Conservation (phyloP, 1,284 basidiomycete genomes). For the Pyrrhoderma lamaoense region DNA sequence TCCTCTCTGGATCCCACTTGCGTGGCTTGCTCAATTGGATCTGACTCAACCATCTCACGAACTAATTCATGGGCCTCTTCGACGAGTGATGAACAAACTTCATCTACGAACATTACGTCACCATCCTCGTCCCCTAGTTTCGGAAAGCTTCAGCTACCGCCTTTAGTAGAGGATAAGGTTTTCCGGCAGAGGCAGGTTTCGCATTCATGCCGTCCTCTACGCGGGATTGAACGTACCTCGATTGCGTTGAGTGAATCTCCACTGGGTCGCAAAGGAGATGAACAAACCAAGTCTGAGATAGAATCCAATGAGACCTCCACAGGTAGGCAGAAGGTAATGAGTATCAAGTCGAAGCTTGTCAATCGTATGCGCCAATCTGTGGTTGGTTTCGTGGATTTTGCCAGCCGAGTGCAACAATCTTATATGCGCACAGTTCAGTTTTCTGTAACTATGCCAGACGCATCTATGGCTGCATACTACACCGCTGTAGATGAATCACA, state of each 20-base stretch:
- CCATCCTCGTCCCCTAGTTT: conserved; percentile 34
- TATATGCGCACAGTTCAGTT: conserved; percentile 17
- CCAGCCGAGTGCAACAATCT: conserved; percentile 15
- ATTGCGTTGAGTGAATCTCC: conserved; percentile 21
- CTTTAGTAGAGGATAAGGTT: conserved; percentile 6
- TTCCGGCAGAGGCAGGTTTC: not conserved
- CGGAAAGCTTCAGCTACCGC: conserved; percentile 34
- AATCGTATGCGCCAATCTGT: conserved; percentile 14
- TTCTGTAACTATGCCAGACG: not conserved
- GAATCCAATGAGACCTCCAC: not conserved
- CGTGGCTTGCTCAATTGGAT: conserved; percentile 24
- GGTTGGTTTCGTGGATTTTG: conserved; percentile 13
- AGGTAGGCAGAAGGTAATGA: not conserved
- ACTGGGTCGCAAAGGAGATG: conserved; percentile 1
- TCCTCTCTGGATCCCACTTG: conserved; percentile 25
- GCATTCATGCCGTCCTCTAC: conserved; percentile 11
- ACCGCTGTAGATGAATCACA: no score
- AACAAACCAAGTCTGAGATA: not conserved
- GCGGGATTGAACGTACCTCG: conserved; percentile 13
- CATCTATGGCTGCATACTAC: not conserved
- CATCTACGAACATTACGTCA: conserved; percentile 29
- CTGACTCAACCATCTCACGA: conserved; percentile 34
- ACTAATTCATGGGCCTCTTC: conserved; percentile 54
- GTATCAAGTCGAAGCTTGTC: conserved; percentile 4
- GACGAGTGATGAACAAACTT: conserved; percentile 32